Conservation (phyloP, 2,329 filamentous ascomycete genomes). For the Arthrobotrys sphaeroides region DNA sequence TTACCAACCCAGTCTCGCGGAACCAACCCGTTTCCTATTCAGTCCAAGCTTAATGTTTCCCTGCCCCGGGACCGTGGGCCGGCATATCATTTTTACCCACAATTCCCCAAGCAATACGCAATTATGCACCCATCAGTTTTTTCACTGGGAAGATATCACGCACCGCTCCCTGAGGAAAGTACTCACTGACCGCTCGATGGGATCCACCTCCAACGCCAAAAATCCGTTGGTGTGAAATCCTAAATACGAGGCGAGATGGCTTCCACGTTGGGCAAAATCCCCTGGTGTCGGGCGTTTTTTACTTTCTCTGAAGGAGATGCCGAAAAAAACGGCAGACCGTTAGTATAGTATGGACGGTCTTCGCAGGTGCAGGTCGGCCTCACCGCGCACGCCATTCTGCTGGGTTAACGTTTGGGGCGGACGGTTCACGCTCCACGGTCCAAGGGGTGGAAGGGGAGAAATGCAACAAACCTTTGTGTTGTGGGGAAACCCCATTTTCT, state of each 20-base stretch:
- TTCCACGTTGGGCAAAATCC: slow-evolving; percentile 21
- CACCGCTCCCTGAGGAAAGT: slow-evolving; percentile 10
- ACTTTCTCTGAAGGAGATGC: not conserved
- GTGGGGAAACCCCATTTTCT: not conserved
- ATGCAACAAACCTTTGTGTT: slow-evolving; percentile 52
- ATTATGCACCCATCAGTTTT: slow-evolving; percentile 12
- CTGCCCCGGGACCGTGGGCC: slow-evolving; percentile 52
- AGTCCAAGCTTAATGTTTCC: slow-evolving; percentile 48
- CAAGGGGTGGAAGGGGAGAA: slow-evolving; percentile 21
- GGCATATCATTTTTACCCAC: slow-evolving; percentile 51
- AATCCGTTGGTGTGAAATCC: slow-evolving; percentile 9
- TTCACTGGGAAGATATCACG: slow-evolving; percentile 34
- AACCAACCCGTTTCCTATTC: slow-evolving; percentile 47
- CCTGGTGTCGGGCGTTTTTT: slow-evolving; percentile 20
- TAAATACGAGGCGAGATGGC: slow-evolving; percentile 41
- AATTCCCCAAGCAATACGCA: slow-evolving; percentile 46
- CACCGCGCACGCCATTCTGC: slow-evolving; percentile 12
- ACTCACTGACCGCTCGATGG: slow-evolving; percentile 9
- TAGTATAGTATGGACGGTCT: not conserved
- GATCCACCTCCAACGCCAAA: slow-evolving; percentile 5
- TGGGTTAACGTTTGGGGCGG: not conserved
- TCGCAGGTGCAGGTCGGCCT: too few species aligned
- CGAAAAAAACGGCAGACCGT: slow-evolving; percentile 37
- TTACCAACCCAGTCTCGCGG: slow-evolving; percentile 53
- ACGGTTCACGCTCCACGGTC: slow-evolving; percentile 7